phyloP scores from a whole-genome alignment of 73 alveolate genomes.

The Tetrahymena elliotti region DNA sequence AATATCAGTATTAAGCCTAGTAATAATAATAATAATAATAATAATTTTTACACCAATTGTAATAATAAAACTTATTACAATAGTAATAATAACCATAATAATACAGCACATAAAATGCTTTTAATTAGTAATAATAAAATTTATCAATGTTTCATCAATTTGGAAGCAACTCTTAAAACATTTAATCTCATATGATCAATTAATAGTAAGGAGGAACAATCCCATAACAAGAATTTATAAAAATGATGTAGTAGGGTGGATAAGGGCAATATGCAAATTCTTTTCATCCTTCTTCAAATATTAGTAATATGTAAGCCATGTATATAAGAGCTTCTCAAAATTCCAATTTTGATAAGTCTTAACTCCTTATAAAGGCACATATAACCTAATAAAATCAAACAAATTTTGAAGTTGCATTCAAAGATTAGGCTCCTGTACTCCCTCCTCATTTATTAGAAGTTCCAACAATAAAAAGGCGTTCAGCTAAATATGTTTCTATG shows the following conservation, averaged over 20 bases:
- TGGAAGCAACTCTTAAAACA: not conserved
- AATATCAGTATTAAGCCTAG: not conserved
- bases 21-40: not conserved
- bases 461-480: slow-evolving; percentile 13
- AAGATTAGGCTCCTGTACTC: slow-evolving; percentile 35
- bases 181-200: not conserved
- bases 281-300: not conserved
- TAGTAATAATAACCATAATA: not conserved
- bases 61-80: not conserved
- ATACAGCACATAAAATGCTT: not conserved
- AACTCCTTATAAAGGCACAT: not conserved
- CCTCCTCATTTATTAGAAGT: slow-evolving; percentile 37
- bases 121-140: not conserved
- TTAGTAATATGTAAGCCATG: not conserved
- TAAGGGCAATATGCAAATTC: not conserved
- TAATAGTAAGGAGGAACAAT: not conserved
- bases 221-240: not conserved
- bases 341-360: not conserved
- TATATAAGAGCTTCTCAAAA: not conserved
- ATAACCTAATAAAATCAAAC: not conserved
- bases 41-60: not conserved
- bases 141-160: not conserved
- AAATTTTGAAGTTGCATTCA: slow-evolving; percentile 9
- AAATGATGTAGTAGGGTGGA: not conserved
- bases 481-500: not conserved